Evolutionary conservation across 78 protist genomes (phyloP).

Genomic region (Dictyostelium intermedium): DNA sequence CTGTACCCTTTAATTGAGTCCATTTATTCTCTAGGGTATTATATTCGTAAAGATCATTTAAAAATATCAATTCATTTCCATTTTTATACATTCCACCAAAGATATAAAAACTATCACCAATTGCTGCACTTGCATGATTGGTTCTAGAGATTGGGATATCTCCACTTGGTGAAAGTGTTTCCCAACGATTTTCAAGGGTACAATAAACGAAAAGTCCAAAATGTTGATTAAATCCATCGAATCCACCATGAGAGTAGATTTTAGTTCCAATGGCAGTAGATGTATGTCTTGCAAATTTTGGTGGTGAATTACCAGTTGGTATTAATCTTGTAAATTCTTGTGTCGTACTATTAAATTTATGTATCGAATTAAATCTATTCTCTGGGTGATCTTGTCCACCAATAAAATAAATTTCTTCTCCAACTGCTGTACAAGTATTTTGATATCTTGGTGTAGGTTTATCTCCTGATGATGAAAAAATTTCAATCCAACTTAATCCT

Average conservation of each 20-base stretch:
- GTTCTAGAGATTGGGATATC: conserved; percentile 21
- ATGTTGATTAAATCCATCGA: conserved; percentile 55
- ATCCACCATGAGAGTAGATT: conserved; percentile 68
- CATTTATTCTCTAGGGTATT: not conserved
- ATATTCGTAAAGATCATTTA: conserved; percentile 30
- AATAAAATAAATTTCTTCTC: conserved; percentile 45
- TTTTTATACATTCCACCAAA: conserved; percentile 71
- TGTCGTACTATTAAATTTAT: conserved; percentile 32
- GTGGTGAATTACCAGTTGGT: conserved; percentile 24
- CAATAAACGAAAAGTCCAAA: conserved; percentile 40
- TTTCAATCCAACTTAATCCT: conserved; percentile 66
- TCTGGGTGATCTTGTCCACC: conserved; percentile 69
- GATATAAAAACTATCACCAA: conserved; percentile 44
- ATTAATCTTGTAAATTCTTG: conserved; percentile 19
- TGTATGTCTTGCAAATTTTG: conserved; percentile 71
- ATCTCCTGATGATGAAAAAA: not conserved
- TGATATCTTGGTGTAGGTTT: conserved; percentile 74
- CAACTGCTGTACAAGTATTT: conserved; percentile 38
- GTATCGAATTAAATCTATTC: conserved; percentile 53
- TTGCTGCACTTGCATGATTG: conserved; percentile 59
- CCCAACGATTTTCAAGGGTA: conserved; percentile 22
- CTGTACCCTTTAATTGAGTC: conserved; percentile 1
- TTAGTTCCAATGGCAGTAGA: conserved; percentile 29
- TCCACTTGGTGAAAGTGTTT: not conserved
- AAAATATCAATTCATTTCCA: conserved; percentile 17